Percentiles rank a stretch among this genome's conserved stretches.
These are phyloP conservation scores for Magnaporthales sp. DNA, from an alignment of 2,329 filamentous ascomycete genomes.

Conservation along the genomic window DNA sequence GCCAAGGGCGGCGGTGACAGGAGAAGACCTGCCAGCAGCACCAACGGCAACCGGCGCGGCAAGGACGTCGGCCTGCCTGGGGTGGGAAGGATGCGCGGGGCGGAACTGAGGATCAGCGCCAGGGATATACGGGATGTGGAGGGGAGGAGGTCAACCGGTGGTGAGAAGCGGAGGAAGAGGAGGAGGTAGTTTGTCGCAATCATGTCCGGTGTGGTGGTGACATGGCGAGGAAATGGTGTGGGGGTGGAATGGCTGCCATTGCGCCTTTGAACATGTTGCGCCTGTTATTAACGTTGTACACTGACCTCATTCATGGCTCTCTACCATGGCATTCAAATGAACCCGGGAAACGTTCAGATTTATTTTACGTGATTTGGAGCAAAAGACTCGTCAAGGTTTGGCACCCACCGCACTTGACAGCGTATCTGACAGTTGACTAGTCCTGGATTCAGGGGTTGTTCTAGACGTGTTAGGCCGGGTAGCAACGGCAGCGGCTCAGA, in stretches of 20 bases:
- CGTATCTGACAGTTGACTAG: too few species aligned
- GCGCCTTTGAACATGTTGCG: background rate
- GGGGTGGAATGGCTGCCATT: too few species aligned
- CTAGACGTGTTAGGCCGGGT: background rate
- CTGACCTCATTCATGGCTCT: too few species aligned
- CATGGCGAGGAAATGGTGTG: background rate
- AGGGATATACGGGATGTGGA: slow-evolving; percentile 67
- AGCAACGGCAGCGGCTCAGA: background rate
- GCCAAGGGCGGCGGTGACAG: slow-evolving; percentile 23
- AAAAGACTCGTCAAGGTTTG: background rate
- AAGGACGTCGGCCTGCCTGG: slow-evolving; percentile 59
- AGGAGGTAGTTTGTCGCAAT: slow-evolving; percentile 21
- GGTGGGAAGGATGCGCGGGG: slow-evolving; percentile 72
- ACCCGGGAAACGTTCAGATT: background rate
- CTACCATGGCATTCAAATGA: background rate
- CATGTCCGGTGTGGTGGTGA: background rate
- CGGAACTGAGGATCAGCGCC: slow-evolving; percentile 70
- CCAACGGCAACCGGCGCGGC: slow-evolving; percentile 20
- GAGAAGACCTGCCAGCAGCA: background rate
- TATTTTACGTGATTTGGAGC: background rate
- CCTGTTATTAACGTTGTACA: too few species aligned
- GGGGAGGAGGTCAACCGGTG: slow-evolving; percentile 29
- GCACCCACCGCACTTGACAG: too few species aligned
- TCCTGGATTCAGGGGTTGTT: too few species aligned
- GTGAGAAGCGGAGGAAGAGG: slow-evolving; percentile 22